phyloP scores from a whole-genome alignment of 345 rosid genomes.

The Eucalyptus guilfoylei region DNA sequence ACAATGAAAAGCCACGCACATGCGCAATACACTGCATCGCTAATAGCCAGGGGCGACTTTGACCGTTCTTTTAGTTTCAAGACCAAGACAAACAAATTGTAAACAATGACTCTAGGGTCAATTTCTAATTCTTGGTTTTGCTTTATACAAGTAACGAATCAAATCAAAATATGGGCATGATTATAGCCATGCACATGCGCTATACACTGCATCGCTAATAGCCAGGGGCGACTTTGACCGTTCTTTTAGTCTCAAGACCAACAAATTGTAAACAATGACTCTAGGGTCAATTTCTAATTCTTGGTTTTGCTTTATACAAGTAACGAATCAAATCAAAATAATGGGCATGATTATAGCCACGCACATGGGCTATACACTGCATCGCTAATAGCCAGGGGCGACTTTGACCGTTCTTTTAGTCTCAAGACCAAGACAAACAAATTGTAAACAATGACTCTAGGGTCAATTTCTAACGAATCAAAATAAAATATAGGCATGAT shows the following conservation, averaged over 20 bases:
- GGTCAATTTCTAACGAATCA: not conserved
- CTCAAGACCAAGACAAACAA: not conserved
- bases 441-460: not conserved
- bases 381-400: not conserved
- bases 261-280: not conserved
- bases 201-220: not conserved
- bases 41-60: not conserved
- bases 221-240: not conserved
- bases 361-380: not conserved
- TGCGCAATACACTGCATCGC: not conserved
- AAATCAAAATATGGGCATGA: not conserved
- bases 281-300: not conserved
- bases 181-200: not conserved
- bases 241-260: not conserved
- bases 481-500: rapidly evolving
- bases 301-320: not conserved
- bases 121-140: too few species aligned
- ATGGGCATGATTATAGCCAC: rapidly evolving
- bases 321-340: not conserved
- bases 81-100: not conserved
- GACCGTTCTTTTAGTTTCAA: not conserved
- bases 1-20: not conserved
- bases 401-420: not conserved
- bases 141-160: not conserved
- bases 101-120: not conserved